These are phyloP conservation scores for Tetrapisispora phaffii DNA, from an alignment of 805 yeast genomes.

Conservation along the genomic window DNA sequence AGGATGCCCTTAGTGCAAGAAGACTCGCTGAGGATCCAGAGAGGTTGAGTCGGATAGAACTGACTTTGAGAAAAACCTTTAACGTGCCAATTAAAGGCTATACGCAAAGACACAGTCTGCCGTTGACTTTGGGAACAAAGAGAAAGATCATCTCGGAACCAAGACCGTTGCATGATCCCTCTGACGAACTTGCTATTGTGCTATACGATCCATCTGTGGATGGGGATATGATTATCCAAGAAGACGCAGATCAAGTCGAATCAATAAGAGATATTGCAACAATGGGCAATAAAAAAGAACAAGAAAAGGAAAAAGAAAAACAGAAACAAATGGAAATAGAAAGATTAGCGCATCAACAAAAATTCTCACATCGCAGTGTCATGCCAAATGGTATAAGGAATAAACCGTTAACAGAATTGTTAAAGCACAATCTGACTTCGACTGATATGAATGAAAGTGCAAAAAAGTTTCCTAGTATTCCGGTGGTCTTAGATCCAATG, in stretches of 20 bases:
- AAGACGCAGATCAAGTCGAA: conserved; percentile 8
- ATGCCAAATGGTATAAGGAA: conserved; percentile 32
- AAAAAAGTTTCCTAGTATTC: conserved; percentile 68
- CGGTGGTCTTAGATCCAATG: conserved; percentile 90
- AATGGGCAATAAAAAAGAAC: conserved; percentile 23
- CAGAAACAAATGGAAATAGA: conserved; percentile 16
- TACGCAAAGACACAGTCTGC: conserved; percentile 36
- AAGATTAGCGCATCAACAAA: conserved; percentile 10
- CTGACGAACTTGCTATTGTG: conserved; percentile 87
- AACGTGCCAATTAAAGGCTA: conserved; percentile 48
- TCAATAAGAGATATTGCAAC: conserved; percentile 11
- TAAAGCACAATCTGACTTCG: conserved; percentile 50
- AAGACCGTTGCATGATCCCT: conserved; percentile 88
- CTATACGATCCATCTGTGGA: conserved; percentile 93
- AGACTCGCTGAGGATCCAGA: conserved; percentile 36
- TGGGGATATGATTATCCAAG: conserved; percentile 28
- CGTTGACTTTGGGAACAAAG: conserved; percentile 80
- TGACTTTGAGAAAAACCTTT: conserved; percentile 40
- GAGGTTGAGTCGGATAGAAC: conserved; percentile 30
- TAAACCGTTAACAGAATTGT: conserved; percentile 64
- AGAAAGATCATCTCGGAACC: conserved; percentile 66
- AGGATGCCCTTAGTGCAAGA: conserved; percentile 54
- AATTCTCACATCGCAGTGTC: conserved; percentile 24
- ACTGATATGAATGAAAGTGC: conserved; percentile 34
- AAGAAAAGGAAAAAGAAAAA: conserved; percentile 20